Evolutionary conservation across 179 eudicot species (phyloP).

Genomic region (Corrigiola litoralis): DNA sequence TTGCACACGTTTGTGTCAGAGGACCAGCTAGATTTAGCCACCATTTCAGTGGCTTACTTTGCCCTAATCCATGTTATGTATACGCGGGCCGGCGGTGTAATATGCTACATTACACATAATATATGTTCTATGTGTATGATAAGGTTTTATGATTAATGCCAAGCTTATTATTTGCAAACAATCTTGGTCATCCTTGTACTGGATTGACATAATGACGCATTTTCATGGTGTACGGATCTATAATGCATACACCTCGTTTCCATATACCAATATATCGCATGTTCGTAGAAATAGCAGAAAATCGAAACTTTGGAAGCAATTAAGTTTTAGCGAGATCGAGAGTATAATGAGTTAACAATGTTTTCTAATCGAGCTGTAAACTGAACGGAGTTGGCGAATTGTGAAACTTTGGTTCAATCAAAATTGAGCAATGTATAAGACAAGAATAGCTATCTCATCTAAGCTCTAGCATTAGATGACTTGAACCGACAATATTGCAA

Average conservation of each 20-base stretch:
- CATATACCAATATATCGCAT: too few species aligned
- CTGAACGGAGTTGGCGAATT: too few species aligned
- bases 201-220: too few species aligned
- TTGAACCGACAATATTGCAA: too few species aligned
- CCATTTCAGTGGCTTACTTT: conserved; percentile 19
- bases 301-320: too few species aligned
- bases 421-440: too few species aligned
- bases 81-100: conserved; percentile 18
- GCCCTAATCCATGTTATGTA: conserved; percentile 12
- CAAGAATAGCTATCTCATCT: too few species aligned
- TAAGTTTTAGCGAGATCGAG: too few species aligned
- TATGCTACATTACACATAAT: neutral
- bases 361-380: too few species aligned
- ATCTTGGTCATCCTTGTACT: conserved; percentile 19
- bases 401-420: too few species aligned
- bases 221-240: neutral
- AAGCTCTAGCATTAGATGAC: too few species aligned
- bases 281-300: conserved; percentile 7
- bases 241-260: neutral
- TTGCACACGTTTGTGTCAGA: conserved; percentile 33
- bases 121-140: neutral
- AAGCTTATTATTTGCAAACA: neutral
- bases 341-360: too few species aligned
- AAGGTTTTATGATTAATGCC: neutral
- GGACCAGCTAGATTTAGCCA: conserved; percentile 34